A percentile compares a stretch with the other conserved stretches of the same genome.
phyloP scores from a whole-genome alignment of 202 grass and related monocot species.

The Panicum virgatum region DNA sequence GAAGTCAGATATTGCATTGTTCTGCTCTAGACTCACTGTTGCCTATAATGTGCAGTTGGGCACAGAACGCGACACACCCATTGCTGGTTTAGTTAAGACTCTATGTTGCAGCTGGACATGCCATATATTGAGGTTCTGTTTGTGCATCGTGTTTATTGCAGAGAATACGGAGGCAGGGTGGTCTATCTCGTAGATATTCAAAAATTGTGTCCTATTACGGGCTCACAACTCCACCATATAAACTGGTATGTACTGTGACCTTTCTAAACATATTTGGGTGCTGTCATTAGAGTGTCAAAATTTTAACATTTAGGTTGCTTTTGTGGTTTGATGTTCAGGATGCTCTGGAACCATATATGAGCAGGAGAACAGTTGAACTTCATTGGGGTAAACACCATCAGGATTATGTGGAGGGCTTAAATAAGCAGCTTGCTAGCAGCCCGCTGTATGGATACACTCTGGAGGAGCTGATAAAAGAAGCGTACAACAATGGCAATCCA shows the following conservation, averaged over 20 bases:
- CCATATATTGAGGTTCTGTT: not conserved
- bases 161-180: slow-evolving; percentile 25
- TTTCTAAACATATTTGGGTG: not conserved
- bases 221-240: slow-evolving; percentile 78
- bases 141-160: slow-evolving; percentile 23
- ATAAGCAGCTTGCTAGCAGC: slow-evolving; percentile 73
- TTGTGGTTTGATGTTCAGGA: slow-evolving; percentile 51
- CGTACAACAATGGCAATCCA: slow-evolving; percentile 94
- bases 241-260: slow-evolving; percentile 52
- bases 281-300: not conserved
- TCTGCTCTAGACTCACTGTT: no score
- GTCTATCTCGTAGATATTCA: slow-evolving; percentile 30
- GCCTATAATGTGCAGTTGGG: no score
- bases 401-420: slow-evolving; percentile 72
- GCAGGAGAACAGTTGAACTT: slow-evolving; percentile 73
- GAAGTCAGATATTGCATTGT: no score
- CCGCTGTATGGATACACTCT: slow-evolving; percentile 81
- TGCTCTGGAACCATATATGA: slow-evolving; percentile 93
- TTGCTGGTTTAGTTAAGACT: no score
- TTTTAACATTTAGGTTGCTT: not conserved
- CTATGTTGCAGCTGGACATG: no score
- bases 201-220: slow-evolving; percentile 67
- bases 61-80: no score
- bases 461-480: slow-evolving; percentile 87
- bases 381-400: slow-evolving; percentile 88